Conservation (phyloP, 805 yeast genomes). For the Komagataella populi region DNA sequence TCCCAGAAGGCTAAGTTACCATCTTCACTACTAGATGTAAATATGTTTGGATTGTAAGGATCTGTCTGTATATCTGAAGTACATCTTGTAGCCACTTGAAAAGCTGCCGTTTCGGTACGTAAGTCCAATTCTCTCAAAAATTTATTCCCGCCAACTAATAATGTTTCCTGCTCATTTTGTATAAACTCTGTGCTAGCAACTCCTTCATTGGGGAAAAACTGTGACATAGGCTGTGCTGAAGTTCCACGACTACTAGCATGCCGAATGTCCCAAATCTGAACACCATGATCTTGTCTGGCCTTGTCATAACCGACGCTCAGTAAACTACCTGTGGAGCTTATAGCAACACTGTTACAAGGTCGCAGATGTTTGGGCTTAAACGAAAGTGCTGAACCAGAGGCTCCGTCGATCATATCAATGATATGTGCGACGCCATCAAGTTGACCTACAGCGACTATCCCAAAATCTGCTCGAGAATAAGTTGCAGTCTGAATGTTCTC, state of each 20-base stretch:
- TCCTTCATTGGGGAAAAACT: slow-evolving; percentile 62
- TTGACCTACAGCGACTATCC: slow-evolving; percentile 64
- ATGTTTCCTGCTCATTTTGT: slow-evolving; percentile 35
- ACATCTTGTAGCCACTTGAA: slow-evolving; percentile 65
- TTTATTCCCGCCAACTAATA: slow-evolving; percentile 68
- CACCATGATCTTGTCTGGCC: slow-evolving; percentile 59
- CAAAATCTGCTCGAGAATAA: slow-evolving; percentile 39
- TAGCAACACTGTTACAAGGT: slow-evolving; percentile 63
- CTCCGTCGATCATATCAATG: slow-evolving; percentile 36
- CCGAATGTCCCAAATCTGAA: slow-evolving; percentile 70
- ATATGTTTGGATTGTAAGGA: slow-evolving; percentile 51
- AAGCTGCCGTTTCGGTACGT: slow-evolving; percentile 47
- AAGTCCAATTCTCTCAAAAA: slow-evolving; percentile 67
- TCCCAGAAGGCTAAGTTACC: slow-evolving; percentile 82
- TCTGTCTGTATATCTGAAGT: slow-evolving; percentile 57
- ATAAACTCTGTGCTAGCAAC: slow-evolving; percentile 56
- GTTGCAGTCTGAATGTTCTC: slow-evolving; percentile 55
- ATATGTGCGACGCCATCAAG: slow-evolving; percentile 52
- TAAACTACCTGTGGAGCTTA: slow-evolving; percentile 41
- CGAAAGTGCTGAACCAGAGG: slow-evolving; percentile 16
- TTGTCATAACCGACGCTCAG: slow-evolving; percentile 74
- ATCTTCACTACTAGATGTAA: slow-evolving; percentile 70
- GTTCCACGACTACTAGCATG: slow-evolving; percentile 35
- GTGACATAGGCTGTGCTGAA: slow-evolving; percentile 36
- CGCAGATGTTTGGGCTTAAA: slow-evolving; percentile 53